Conservation (phyloP, 768 basidiomycete genomes). For the Mycena belliarum region DNA sequence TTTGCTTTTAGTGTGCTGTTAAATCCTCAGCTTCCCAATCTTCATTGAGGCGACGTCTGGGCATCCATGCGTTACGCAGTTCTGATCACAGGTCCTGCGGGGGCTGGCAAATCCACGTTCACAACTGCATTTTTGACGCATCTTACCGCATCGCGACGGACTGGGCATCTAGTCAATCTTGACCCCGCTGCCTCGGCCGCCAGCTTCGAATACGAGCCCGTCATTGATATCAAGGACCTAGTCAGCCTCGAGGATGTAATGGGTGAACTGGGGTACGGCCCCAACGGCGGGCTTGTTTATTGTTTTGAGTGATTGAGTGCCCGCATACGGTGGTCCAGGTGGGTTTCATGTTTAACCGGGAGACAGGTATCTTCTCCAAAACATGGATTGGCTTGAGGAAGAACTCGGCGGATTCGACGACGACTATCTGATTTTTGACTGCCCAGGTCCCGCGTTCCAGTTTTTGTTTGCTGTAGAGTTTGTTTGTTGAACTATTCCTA, state of each 20-base stretch:
- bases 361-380: constrained; percentile 87
- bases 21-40: no score
- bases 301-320: constrained; percentile 97
- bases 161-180: constrained; percentile 92
- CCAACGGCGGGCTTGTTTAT: constrained; percentile 95
- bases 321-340: neutral
- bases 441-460: constrained; percentile 62
- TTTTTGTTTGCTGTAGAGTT: neutral
- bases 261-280: constrained; percentile 92
- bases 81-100: constrained; percentile 92
- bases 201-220: constrained; percentile 90
- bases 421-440: constrained; percentile 93
- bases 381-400: constrained; percentile 98
- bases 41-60: no score
- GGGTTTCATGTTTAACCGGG: neutral
- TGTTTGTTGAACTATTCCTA: constrained; percentile 33
- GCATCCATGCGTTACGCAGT: constrained; percentile 88
- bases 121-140: constrained; percentile 87
- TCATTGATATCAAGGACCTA: constrained; percentile 91
- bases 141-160: constrained; percentile 76
- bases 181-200: constrained; percentile 90
- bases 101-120: constrained; percentile 97
- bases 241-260: constrained; percentile 94
- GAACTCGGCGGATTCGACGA: constrained; percentile 93
- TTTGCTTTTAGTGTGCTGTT: no score